Percentiles rank a stretch among this genome's conserved stretches.
These are phyloP conservation scores for Dothideomycetes sp. DNA, from an alignment of 2,329 filamentous ascomycete genomes.

Conservation along the genomic window DNA sequence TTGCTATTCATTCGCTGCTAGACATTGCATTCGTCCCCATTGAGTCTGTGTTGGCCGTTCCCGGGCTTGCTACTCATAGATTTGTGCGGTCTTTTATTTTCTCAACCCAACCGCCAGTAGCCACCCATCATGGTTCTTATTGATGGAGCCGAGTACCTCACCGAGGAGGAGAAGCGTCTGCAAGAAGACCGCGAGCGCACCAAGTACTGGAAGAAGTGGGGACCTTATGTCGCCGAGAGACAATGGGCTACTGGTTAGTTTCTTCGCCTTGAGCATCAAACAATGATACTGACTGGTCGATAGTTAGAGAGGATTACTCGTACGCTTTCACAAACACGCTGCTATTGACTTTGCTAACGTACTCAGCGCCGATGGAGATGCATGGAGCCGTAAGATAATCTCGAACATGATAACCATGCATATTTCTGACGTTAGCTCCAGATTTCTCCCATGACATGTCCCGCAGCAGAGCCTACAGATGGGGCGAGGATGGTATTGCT, in stretches of 20 bases:
- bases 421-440: slow-evolving; percentile 23
- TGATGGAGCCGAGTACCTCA: slow-evolving; percentile 77
- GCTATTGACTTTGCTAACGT: slow-evolving; percentile 4
- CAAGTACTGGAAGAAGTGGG: slow-evolving; percentile 99
- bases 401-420: neutral
- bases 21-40: slow-evolving; percentile 1
- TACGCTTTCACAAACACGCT: slow-evolving; percentile 35
- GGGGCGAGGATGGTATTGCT: slow-evolving; percentile 95
- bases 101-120: neutral
- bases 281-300: too few relatives aligned
- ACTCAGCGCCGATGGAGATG: slow-evolving; percentile 70
- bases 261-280: slow-evolving; percentile 2
- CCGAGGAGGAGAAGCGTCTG: slow-evolving; percentile 81
- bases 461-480: slow-evolving; percentile 77
- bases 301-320: slow-evolving; percentile 86
- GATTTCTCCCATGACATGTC: slow-evolving; percentile 93
- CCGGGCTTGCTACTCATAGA: too few relatives aligned
- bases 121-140: slow-evolving; percentile 65
- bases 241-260: slow-evolving; percentile 84
- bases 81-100: neutral
- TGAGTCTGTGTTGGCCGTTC: too few relatives aligned
- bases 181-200: slow-evolving; percentile 70
- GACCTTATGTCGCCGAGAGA: slow-evolving; percentile 82
- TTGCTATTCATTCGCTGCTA: neutral
- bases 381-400: slow-evolving; percentile 73